phyloP scores from a whole-genome alignment of 2,329 filamentous ascomycete species.

The Botrytis galanthina region DNA sequence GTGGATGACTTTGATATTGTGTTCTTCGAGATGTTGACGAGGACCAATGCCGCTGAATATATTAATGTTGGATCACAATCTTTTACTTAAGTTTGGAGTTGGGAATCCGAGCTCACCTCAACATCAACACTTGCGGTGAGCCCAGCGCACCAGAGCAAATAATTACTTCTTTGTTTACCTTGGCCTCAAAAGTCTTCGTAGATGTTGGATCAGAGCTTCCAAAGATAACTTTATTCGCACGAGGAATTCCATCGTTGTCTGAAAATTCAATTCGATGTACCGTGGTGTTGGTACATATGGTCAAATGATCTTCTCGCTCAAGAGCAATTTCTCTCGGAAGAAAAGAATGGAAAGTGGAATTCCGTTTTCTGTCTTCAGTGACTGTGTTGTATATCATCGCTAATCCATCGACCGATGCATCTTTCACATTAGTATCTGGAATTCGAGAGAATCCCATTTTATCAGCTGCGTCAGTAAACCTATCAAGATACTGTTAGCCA shows the following conservation, averaged over 20 bases:
- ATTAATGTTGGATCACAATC: background rate
- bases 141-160: slow-evolving; percentile 18
- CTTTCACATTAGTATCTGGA: slow-evolving; percentile 10
- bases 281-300: slow-evolving; percentile 14
- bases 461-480: background rate
- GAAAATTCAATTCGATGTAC: slow-evolving; percentile 19
- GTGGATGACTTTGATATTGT: slow-evolving; percentile 9
- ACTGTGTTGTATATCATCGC: slow-evolving; percentile 18
- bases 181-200: background rate
- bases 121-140: slow-evolving; percentile 21
- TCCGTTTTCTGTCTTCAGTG: slow-evolving; percentile 6
- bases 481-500: background rate
- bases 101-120: slow-evolving; percentile 8
- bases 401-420: slow-evolving; percentile 19
- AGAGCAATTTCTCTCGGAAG: slow-evolving; percentile 19
- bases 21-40: slow-evolving; percentile 16
- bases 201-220: background rate
- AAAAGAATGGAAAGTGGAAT: slow-evolving; percentile 22
- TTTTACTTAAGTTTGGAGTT: background rate
- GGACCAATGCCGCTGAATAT: slow-evolving; percentile 17
- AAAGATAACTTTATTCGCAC: slow-evolving; percentile 7
- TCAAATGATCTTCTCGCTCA: slow-evolving; percentile 17
- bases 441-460: slow-evolving; percentile 15
- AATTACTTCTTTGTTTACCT: slow-evolving; percentile 20
- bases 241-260: background rate